These are phyloP conservation scores for Leucosporidium yakuticum DNA, from an alignment of 768 basidiomycete species.

Conservation along the genomic window DNA sequence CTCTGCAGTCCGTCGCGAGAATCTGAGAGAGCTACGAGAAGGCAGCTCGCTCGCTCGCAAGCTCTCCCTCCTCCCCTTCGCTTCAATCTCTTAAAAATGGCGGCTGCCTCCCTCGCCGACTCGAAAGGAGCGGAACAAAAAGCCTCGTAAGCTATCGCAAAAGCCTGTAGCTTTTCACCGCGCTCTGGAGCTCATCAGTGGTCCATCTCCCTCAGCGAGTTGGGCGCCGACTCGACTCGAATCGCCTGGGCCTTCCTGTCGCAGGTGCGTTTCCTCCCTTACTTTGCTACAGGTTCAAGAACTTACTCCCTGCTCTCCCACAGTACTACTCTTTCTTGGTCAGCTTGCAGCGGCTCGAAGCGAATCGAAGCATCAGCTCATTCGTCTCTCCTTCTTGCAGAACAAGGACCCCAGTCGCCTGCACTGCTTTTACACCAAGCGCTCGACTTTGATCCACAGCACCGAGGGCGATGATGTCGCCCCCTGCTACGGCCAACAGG, in stretches of 20 bases:
- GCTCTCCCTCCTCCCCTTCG: background rate
- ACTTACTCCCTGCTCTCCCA: background rate
- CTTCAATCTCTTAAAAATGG: background rate
- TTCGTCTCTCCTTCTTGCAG: too few relatives aligned
- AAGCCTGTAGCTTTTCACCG: background rate
- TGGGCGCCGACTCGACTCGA: conserved; percentile 4
- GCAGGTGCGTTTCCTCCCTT: conserved; percentile 12
- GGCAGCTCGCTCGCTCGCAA: too few relatives aligned
- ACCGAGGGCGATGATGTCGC: conserved; percentile 91
- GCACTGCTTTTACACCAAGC: conserved; percentile 98
- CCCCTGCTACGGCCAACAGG: conserved; percentile 88
- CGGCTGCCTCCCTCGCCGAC: background rate
- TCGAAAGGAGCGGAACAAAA: background rate
- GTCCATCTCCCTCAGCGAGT: background rate
- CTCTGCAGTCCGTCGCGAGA: too few relatives aligned
- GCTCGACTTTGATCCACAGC: conserved; percentile 92
- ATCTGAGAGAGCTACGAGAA: too few relatives aligned
- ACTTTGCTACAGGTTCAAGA: too few relatives aligned
- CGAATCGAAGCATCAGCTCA: too few relatives aligned
- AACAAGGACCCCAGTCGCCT: conserved; percentile 95
- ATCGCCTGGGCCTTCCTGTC: conserved; percentile 35
- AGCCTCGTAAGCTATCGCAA: background rate
- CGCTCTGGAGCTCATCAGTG: too few relatives aligned
- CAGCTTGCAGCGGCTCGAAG: too few relatives aligned
- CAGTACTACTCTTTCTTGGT: conserved; percentile 96